Base-by-base conservation (phyloP, 345 rosid species). In the Orychophragmus violaceus region DNA sequence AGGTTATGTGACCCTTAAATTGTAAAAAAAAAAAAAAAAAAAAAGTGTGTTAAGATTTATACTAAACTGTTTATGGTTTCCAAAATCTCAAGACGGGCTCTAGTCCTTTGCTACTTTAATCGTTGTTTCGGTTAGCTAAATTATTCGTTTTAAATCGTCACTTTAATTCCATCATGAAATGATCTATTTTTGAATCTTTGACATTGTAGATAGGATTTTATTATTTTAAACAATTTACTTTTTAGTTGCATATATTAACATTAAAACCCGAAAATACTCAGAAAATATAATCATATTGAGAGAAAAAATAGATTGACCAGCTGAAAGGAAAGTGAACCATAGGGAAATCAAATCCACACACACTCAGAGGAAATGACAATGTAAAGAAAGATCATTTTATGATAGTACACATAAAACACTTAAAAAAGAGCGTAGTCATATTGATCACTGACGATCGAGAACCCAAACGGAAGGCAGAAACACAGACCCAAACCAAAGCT, bases 381-480 rank as follows among this genome's bases (percentile, higher is more conserved):
- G 61, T 16, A 69, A 52, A 21, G 4, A 49, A 19, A 25, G 23
- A 35, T 35, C 22, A 8, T 8, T 14, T 48, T 8, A 46, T 14
- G 10, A 55, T 24, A 23, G 32, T 41, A 22, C 54, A 30, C 35
- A 44, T 14, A 14, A 39, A 66, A 55, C 39, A n/a, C 16, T 27
- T 19, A 11, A 21, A 25, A 13, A 16, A 10, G 32, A 3, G 25
- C 27, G 5, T 19, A 45, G 13, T 24, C 24, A 3, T 17, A 16
- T 46, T n/a, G 8, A 14, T 66, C 30, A 72, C 17, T n/a, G 4
- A 21, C 49, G 74, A 70, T 82, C 67, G 13, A 72, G 74, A 35
- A 85, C 61, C 67, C 81, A 87, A 53, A 87, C 37, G 5, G 76
- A 81, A 60, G 96, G 87, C 78, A 72, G 59, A 67, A 76, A 57